Evolutionary conservation across 192 early-diverging fungal species (phyloP), one percentile per base, ranked within the genome.

Genomic region (Neocallimastix lanati): DNA sequence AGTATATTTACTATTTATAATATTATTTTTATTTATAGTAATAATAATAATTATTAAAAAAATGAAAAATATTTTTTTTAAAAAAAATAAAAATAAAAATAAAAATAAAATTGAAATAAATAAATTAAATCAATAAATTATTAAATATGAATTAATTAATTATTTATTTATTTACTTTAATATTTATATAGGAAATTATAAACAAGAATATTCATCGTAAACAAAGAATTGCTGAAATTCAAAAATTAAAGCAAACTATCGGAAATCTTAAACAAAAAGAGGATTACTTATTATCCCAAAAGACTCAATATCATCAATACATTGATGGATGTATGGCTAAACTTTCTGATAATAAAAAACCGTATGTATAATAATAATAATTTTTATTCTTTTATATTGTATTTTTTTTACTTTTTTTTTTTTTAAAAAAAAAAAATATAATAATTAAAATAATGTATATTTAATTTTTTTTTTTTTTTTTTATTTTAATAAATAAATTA

Each of bases 251-350:
- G 79, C 90, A 90, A 30, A 98, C 97, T 12, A 83, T 99, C 30
- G 80, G 83, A 18, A 92, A 94, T 82, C 87, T 99, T 82, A 86
- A 94, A 67, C 93, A 95, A 78, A 99, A 98, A 83, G 83, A 86
- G 29, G 82, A 82, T 15, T 99, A 93, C 84, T 83, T 99, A n/a
- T 88, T 91, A 79, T 93, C 91, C 96, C 97, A 84, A 93, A 92
- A 78, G 88, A 94, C 84, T 90, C 91, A 76, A 33, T 99, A 97
- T 82, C 89, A 95, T 84, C 90, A 93, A 82, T 99, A 99, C 83
- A 91, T 99, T 76, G 88, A 93, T 77, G 84, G 88, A 2, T 98
- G 96, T 84, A 97, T 96, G 84, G 88, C 90, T 77, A 93, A 95
- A 84, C 91, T 97, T 81, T 86, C 89, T 1, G 92, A 90, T 86